These are phyloP conservation scores for Globisporangium cederbergense DNA, from an alignment of 352 stramenopile species.

Conservation along the genomic window DNA sequence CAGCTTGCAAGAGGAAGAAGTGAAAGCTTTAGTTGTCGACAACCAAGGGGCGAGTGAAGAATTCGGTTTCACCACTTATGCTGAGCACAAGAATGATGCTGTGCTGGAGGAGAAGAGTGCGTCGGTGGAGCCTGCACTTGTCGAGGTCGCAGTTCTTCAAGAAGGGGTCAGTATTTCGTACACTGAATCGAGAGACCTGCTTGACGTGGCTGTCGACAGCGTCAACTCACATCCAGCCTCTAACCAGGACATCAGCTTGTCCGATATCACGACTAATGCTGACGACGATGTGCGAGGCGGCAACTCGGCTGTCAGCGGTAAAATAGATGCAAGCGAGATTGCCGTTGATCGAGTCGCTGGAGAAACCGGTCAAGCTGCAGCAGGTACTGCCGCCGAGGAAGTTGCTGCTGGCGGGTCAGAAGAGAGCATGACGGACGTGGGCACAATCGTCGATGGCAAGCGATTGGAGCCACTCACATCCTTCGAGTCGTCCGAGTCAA, in stretches of 20 bases:
- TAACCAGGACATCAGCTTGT: not conserved
- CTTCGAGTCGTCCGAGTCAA: too few species aligned
- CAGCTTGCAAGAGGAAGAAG: conserved; percentile 5
- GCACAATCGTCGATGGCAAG: too few species aligned
- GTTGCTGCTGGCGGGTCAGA: too few species aligned
- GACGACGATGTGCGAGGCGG: too few species aligned
- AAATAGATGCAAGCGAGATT: too few species aligned
- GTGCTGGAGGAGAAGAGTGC: not conserved
- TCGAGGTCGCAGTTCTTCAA: conserved; percentile 10
- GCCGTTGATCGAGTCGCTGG: too few species aligned
- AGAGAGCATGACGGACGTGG: too few species aligned
- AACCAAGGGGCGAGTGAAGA: not conserved
- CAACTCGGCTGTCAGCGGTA: too few species aligned
- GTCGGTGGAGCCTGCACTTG: not conserved
- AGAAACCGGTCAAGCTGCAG: too few species aligned
- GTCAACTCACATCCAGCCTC: not conserved
- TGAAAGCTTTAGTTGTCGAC: not conserved
- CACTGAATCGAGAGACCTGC: not conserved
- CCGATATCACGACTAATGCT: not conserved
- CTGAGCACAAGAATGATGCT: not conserved
- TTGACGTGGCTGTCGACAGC: not conserved
- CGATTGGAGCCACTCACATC: too few species aligned
- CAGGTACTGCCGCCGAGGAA: too few species aligned
- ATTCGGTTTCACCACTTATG: not conserved
- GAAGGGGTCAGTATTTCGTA: not conserved